Evolutionary conservation across 345 rosid species (phyloP), one percentile per base, ranked within the genome.

Genomic region (Passiflora organensis): DNA sequence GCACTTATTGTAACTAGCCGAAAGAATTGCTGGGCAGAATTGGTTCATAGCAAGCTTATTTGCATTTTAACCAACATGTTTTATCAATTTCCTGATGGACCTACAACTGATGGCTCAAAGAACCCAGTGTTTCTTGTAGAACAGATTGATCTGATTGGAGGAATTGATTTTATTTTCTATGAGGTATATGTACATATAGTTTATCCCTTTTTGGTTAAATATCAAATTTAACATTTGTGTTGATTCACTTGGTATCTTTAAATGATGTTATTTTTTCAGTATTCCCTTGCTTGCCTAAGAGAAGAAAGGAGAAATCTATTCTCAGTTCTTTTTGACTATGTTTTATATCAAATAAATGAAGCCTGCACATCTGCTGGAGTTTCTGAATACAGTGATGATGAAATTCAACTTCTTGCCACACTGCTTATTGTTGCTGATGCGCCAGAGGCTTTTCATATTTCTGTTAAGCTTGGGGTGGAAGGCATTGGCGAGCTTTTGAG

Each of bases 111-210:
- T 45, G 55, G 51, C 46, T 63, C 80, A 59, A 69, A 56, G 61
- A 61, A 78, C 41, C 69, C 86, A 13, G 65, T 67, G 41, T 93
- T 93, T 81, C 88, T 89, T 63, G 58, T 81, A 52, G 80, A 83
- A 61, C 96, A 89, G 78, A 76, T 86, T 76, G 96, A 89, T 60
- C 86, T 89, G 76, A 83, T 93, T 70, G 99, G 96, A 51, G 99
- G 99, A 59, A 85, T 86, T 56, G 89, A 93, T 46, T 89, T 83
- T 73, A 86, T 93, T 67, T 84, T 89, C 79, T 56, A 69, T 55
- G 94, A 93, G 99, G 99, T 89, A 82, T 86, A 80, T 63, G 67
- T n/a, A n/a, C 64, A 13, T 51, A 22, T 24, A 23, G 48, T 43
- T 45, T 42, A 19, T 45, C 14, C 22, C 44, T 22, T 36, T 39